Conservation (phyloP, 2,329 filamentous ascomycete genomes). For the Coniochaeta sp. region DNA sequence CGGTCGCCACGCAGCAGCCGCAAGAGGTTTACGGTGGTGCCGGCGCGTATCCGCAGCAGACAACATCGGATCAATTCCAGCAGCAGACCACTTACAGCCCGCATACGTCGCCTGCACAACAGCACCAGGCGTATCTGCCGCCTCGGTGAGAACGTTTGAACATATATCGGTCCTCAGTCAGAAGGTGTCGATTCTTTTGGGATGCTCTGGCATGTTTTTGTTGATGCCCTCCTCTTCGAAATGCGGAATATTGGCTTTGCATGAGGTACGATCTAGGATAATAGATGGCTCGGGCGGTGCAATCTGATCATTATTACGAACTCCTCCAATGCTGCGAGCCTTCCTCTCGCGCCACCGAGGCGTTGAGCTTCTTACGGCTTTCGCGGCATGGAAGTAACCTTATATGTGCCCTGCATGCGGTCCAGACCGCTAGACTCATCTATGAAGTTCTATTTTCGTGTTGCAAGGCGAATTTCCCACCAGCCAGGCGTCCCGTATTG, state of each 20-base stretch:
- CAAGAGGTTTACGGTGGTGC: neutral
- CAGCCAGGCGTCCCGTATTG: neutral
- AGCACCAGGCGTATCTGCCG: conserved; percentile 9
- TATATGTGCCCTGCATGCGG: neutral
- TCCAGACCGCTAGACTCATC: no score
- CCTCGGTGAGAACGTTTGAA: conserved; percentile 1
- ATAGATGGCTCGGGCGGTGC: neutral
- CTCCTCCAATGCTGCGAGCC: no score
- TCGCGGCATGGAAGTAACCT: neutral
- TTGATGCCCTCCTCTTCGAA: neutral
- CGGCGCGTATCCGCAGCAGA: conserved; percentile 5
- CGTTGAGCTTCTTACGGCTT: no score
- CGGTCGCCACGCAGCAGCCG: neutral
- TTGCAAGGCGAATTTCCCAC: neutral
- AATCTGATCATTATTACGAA: neutral
- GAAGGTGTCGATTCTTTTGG: neutral
- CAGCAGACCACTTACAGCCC: conserved; percentile 7
- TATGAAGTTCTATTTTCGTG: no score
- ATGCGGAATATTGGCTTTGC: neutral
- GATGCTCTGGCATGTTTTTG: neutral
- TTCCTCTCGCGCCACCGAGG: no score
- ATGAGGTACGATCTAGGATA: neutral
- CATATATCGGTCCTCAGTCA: neutral
- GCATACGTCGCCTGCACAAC: conserved; percentile 6
- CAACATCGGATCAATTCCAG: conserved; percentile 5